Base-by-base conservation (phyloP, 169 alveolate species). In the Plasmodium coatneyi region DNA sequence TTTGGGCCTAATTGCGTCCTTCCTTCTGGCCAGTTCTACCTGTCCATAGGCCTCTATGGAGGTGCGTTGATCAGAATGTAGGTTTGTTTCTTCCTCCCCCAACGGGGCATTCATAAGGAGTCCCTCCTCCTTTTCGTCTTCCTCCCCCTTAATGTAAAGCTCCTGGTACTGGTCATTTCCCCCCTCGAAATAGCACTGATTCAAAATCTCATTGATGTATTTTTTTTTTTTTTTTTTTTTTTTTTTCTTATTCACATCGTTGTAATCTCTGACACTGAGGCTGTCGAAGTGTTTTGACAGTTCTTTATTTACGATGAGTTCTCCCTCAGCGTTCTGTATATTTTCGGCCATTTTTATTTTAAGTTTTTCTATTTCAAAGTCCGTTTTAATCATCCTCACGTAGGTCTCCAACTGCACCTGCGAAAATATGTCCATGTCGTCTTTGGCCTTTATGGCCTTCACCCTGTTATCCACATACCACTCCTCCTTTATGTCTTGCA, bases 331-430 rank as follows among this genome's bases (percentile, higher is more conserved):
- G 66, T 84, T 87, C 54, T 78, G 86, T 25, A 83, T 92, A 43
- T 96, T 95, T 56, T 86, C 93, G 0, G 97, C 95, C 95, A 95
- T 92, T 32, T 92, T 93, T 10, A 87, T 95, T 70, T 96, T 97
- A 74, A 97, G 82, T 71, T 86, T 95, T 82, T 97, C 98, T n/a
- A 97, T 96, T 95, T 97, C 98, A 34, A 95, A 96, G 39, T 96
- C 97, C 2, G 97, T 97, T 28, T 95, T 96, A 12, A 96, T 93
- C 84, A 96, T 96, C 74, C 97, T 95, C 66, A 97, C 92, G 82
- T 97, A 98, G 9, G 97, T 96, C 78, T 96, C 96, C n/a, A 97
- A 93, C 83, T 97, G 98, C 16, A 95, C 95, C 72, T 95, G 96
- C 14, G 98, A 95, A 82, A 97, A 98, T 78, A 96, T 95, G 41